Conservation (phyloP, 2,329 filamentous ascomycete genomes). For the Ophiostoma triangulosporum region DNA sequence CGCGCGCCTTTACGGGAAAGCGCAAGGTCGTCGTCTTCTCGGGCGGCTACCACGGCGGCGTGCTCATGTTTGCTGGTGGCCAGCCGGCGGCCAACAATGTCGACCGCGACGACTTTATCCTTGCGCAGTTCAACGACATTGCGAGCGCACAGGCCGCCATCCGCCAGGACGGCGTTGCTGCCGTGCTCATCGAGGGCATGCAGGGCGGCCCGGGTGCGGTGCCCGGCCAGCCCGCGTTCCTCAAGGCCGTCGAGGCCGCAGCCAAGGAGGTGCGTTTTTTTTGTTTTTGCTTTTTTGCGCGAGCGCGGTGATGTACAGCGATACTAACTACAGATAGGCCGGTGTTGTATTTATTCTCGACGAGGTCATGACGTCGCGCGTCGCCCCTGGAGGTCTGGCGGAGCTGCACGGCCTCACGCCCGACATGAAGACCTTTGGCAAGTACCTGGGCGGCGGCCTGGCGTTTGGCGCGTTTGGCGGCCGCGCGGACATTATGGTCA, state of each 20-base stretch:
- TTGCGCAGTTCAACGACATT: conserved; percentile 49
- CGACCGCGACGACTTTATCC: conserved; percentile 39
- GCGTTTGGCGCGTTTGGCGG: conserved; percentile 47
- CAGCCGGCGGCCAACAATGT: conserved; percentile 27
- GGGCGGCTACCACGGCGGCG: conserved; percentile 37
- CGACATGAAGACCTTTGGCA: conserved; percentile 41
- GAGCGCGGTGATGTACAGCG: neutral
- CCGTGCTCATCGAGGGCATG: conserved; percentile 52
- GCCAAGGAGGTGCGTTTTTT: conserved; percentile 37
- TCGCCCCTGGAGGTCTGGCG: conserved; percentile 37
- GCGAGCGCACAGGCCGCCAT: conserved; percentile 31
- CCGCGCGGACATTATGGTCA: conserved; percentile 50
- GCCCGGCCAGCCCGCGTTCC: conserved; percentile 35
- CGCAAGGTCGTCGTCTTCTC: conserved; percentile 33
- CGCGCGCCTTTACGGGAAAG: conserved; percentile 30
- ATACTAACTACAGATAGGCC: neutral
- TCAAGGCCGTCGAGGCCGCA: conserved; percentile 34
- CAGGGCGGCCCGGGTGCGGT: conserved; percentile 47
- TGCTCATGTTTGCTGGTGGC: conserved; percentile 22
- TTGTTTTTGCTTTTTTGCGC: neutral
- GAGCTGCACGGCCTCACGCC: conserved; percentile 44
- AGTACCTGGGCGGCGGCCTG: conserved; percentile 45
- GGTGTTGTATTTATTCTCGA: conserved; percentile 51
- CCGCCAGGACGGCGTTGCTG: conserved; percentile 33
- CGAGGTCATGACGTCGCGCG: conserved; percentile 56